Base-by-base conservation (phyloP, 306 rosid genomes). In the Biancaea sappan region DNA sequence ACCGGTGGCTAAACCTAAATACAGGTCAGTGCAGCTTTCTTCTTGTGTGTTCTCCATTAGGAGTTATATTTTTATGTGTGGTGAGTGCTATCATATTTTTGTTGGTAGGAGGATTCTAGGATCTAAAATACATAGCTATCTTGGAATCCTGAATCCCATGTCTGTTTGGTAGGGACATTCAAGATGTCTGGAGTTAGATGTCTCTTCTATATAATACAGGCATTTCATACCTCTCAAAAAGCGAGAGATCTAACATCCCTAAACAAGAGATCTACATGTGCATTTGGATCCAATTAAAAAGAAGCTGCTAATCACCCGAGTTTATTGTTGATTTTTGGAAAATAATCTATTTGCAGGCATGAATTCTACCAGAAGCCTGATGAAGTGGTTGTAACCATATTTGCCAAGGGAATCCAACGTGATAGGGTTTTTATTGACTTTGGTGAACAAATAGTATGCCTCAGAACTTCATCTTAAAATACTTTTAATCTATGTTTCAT, bases 391-490 rank as follows among this genome's bases (percentile, higher is more conserved):
- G 77, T 87, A 66, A 86, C 92, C 25, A 74, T 91, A 73, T 87
- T 91, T 46, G 95, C 93, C 0, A 91, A 87, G 81, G 87, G 90
- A 53, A 76, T 91, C 69, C 90, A 85, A 6, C 78, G 77, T 57
- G 46, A 84, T 35, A 74, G 76, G 67, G 79, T 91, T 43, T 4
- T 72, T 40, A 80, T 91, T 28, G 87, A 87, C 24, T 91, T 89
- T 76, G 95, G 97, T 74, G 93, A 83, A 85, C 95, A 91, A 87
- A 91, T 87, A 44, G 97, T 91, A 87, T 26, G 94, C 19, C 22
- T 73, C 62, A 28, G 24, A 71, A n/a, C 29, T 44, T 26, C 71
- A 28, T 5, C 37, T 9, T 18, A n/a, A n/a, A n/a, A 24, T 66
- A 75, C 15, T 35, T 34, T 69, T 28, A 13, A 54, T 69, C 61